phyloP scores from a whole-genome alignment of 345 rosid genomes.

The Toxicodendron radicans region DNA sequence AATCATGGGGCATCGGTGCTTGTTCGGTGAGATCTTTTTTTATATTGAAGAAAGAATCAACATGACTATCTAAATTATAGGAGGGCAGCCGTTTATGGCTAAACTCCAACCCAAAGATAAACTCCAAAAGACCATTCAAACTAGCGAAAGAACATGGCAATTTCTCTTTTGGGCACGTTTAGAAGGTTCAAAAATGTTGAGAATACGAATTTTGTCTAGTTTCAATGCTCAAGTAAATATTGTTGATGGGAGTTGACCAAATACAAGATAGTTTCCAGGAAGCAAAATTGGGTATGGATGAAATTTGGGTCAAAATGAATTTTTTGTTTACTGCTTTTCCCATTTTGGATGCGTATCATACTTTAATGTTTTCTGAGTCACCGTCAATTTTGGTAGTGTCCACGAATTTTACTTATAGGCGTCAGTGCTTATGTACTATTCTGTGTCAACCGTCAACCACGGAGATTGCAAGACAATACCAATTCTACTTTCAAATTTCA shows the following conservation, averaged over 20 bases:
- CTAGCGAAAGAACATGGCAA: neutral
- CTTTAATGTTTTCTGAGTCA: too few relatives aligned
- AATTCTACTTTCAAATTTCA: too few relatives aligned
- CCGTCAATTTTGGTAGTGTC: too few relatives aligned
- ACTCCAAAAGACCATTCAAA: neutral
- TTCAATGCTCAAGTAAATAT: too few relatives aligned
- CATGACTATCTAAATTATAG: neutral
- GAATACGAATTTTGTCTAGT: neutral
- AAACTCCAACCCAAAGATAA: too few relatives aligned
- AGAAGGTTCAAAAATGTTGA: neutral
- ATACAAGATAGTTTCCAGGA: neutral
- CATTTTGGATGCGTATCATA: too few relatives aligned
- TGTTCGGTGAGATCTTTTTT: neutral
- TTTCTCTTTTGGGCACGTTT: constrained; percentile 9
- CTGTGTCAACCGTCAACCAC: too few relatives aligned
- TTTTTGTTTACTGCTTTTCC: neutral
- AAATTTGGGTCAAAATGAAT: neutral
- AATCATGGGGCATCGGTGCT: neutral
- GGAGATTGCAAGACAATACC: too few relatives aligned
- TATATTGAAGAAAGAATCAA: neutral
- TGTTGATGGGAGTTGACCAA: too few relatives aligned
- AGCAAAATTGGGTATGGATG: neutral
- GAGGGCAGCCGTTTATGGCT: neutral
- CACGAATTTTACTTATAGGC: too few relatives aligned
- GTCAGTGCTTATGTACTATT: too few relatives aligned